Percentiles rank a stretch among this genome's conserved stretches.
Evolutionary conservation across 176 grass and related monocot genomes (phyloP).

Genomic region (Oryza brachyantha): DNA sequence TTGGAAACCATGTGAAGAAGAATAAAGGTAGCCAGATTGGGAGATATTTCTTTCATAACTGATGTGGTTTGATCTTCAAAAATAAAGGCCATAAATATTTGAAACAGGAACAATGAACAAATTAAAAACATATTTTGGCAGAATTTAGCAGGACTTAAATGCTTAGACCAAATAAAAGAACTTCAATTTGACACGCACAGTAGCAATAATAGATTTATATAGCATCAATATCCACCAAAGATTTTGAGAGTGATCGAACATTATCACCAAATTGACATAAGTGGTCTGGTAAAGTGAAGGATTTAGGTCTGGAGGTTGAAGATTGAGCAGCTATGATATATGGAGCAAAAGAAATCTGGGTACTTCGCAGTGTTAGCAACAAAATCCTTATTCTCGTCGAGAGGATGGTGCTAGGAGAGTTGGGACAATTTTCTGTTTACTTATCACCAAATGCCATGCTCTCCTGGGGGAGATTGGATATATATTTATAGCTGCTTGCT

Average conservation of each 20-base stretch:
- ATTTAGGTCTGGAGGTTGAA: too few relatives aligned
- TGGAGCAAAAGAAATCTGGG: too few relatives aligned
- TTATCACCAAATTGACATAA: neutral
- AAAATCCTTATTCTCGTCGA: too few relatives aligned
- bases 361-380: too few relatives aligned
- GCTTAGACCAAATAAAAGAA: neutral
- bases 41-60: neutral
- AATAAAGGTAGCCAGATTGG: neutral
- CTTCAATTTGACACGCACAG: neutral
- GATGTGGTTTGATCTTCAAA: neutral
- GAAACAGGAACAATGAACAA: neutral
- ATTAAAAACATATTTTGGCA: neutral
- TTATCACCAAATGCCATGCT: too few relatives aligned
- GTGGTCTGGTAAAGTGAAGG: too few relatives aligned
- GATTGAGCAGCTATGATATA: neutral
- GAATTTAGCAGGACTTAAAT: slow-evolving; percentile 7
- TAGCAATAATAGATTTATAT: neutral
- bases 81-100: neutral
- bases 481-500: too few relatives aligned
- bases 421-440: too few relatives aligned
- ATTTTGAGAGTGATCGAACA: neutral
- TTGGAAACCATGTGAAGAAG: slow-evolving; percentile 30
- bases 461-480: too few relatives aligned
- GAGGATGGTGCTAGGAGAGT: too few relatives aligned
- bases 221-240: slow-evolving; percentile 18